Evolutionary conservation across 176 grass and related monocot species (phyloP).

Genomic region (Oryza punctata): DNA sequence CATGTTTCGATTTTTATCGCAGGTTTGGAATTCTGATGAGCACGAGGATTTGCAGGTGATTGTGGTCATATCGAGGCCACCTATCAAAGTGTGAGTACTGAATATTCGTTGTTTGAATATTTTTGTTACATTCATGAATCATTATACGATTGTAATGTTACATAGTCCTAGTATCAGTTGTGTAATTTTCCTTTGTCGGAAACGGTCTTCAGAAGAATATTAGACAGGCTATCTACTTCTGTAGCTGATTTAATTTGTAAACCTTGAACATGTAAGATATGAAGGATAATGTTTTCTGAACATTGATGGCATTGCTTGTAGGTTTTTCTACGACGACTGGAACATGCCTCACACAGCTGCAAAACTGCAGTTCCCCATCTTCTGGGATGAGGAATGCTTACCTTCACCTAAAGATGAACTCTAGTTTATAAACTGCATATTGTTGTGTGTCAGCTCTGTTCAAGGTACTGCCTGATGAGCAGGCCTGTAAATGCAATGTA

Average conservation of each 20-base stretch:
- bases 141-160: too few species aligned
- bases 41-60: conserved; percentile 84
- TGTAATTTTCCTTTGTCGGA: background rate
- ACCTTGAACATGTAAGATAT: background rate
- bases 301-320: conserved; percentile 11
- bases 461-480: too few species aligned
- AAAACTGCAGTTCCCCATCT: conserved; percentile 76
- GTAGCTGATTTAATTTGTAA: background rate
- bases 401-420: conserved; percentile 77
- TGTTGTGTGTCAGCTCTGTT: background rate
- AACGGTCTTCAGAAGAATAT: background rate
- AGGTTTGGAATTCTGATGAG: conserved; percentile 85
- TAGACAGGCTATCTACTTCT: background rate
- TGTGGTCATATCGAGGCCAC: conserved; percentile 73
- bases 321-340: conserved; percentile 88
- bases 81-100: conserved; percentile 68
- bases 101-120: too few species aligned
- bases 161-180: too few species aligned
- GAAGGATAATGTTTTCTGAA: conserved; percentile 15
- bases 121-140: too few species aligned
- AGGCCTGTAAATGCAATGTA: background rate
- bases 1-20: conserved; percentile 24
- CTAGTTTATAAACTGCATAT: conserved; percentile 31
- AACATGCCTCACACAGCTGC: conserved; percentile 72
- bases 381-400: conserved; percentile 81